Evolutionary conservation across 140 eudicot species (phyloP).

Genomic region (Bidens hawaiensis): DNA sequence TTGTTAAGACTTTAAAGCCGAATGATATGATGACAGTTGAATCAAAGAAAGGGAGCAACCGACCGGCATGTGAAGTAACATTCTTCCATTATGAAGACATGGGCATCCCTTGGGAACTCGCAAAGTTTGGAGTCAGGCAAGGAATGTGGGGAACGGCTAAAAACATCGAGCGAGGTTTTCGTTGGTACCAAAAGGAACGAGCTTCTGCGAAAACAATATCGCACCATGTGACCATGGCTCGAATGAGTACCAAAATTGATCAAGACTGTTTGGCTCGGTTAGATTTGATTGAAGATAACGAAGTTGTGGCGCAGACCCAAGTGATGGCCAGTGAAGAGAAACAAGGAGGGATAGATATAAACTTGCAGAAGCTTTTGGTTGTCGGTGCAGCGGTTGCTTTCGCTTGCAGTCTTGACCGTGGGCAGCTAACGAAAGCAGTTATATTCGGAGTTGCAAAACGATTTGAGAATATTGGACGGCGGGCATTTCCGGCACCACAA

Average conservation of each 20-base stretch:
- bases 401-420: conserved; percentile 72
- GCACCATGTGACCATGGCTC: conserved; percentile 56
- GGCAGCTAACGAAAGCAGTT: conserved; percentile 62
- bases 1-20: not conserved
- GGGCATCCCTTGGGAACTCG: conserved; percentile 92
- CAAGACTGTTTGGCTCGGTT: conserved; percentile 37
- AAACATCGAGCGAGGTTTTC: conserved; percentile 68
- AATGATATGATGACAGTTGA: conserved; percentile 46
- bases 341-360: conserved; percentile 24
- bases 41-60: conserved; percentile 51
- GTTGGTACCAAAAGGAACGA: conserved; percentile 64
- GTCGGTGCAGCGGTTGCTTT: conserved; percentile 63
- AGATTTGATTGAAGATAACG: conserved; percentile 30
- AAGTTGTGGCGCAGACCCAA: conserved; percentile 24
- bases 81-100: conserved; percentile 89
- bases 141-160: conserved; percentile 87
- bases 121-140: conserved; percentile 68
- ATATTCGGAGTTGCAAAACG: conserved; percentile 50
- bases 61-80: conserved; percentile 66
- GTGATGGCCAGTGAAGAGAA: conserved; percentile 28
- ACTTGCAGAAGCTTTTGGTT: conserved; percentile 60
- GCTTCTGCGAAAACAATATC: conserved; percentile 42
- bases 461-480: conserved; percentile 65
- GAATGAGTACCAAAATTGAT: conserved; percentile 50
- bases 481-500: conserved; percentile 32